Base-by-base conservation (phyloP, 31 red algal species). In the Odonthalia washingtoniensis region DNA sequence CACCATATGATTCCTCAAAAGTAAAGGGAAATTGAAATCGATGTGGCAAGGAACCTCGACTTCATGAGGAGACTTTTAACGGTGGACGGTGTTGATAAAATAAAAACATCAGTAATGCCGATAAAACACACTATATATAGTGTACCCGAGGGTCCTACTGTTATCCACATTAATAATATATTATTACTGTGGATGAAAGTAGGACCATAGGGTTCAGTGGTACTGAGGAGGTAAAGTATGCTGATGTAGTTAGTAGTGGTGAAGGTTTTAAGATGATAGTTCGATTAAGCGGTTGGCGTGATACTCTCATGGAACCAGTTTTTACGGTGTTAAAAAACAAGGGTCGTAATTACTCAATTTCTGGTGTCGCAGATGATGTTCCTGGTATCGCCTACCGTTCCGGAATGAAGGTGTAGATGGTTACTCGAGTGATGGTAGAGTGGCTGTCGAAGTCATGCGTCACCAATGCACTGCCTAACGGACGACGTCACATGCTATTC, bases 281-380 rank as follows among this genome's bases (percentile, higher is more conserved):
- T n/a, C 0, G 61, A n/a, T 31, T 82, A 21, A 0, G 28, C 18
- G 78, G 78, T 17, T 27, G 78, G 9, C 49, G 78, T 9, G 16
- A 64, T 82, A 52, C 17, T 31, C 6, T 14, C 12, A 68, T 82
- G 12, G 0, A 0, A 16, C 17, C 78, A 26, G 9, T 39, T 17
- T 82, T 82, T 31, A 82, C 33, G 78, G 53, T 82, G 16, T 82
- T 82, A 17, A 27, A 70, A 33, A 82, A 82, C 21, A 57, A 21
- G 49, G 49, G 21, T 57, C 9, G 49, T 21, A 57, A 21, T 21
- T 40, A 46, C 26, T 26, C 67, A 36, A 27, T 72, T 16, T 16
- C 18, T 0, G 67, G 67, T 16, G 67, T 72, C 9, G 12, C 49
- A 16, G 74, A 27, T 21, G 27, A 77, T 45, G 14, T 77, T 77